A percentile compares a stretch with the other conserved stretches of the same genome.
These are phyloP conservation scores for Phascolomyces articulosus DNA, from an alignment of 371 early-diverging fungal species.

Conservation along the genomic window DNA sequence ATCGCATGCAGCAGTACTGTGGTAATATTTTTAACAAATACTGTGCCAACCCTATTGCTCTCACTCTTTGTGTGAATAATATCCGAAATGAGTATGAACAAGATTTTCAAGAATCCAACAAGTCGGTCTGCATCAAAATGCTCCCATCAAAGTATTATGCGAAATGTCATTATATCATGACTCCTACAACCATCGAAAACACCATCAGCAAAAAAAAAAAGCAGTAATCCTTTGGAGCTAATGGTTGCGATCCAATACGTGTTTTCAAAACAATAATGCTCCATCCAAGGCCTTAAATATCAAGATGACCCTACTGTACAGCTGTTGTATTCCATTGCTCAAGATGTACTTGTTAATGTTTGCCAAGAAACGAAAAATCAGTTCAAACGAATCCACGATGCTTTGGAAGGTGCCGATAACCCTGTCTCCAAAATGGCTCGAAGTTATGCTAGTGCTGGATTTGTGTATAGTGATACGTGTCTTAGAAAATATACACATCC, in stretches of 20 bases:
- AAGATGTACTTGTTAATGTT: conserved; percentile 1
- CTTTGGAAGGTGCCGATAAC: not conserved
- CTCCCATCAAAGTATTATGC: not conserved
- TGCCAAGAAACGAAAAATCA: not conserved
- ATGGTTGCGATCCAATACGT: not conserved
- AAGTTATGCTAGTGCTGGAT: not conserved
- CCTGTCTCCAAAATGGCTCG: not conserved
- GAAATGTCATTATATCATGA: not conserved
- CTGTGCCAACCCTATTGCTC: no score
- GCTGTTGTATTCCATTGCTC: not conserved
- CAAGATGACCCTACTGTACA: not conserved
- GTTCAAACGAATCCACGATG: not conserved
- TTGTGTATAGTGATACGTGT: not conserved
- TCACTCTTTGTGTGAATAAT: not conserved
- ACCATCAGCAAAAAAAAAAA: no score
- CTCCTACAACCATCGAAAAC: not conserved
- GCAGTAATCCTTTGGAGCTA: not conserved
- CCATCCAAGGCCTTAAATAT: not conserved
- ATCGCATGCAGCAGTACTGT: no score
- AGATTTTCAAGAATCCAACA: not conserved
- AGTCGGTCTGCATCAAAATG: not conserved
- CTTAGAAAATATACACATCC: not conserved
- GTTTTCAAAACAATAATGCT: not conserved
- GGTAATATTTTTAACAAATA: no score
- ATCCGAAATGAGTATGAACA: not conserved